Evolutionary conservation across 257 asterid genomes (phyloP).

Genomic region (Salvia hispanica): DNA sequence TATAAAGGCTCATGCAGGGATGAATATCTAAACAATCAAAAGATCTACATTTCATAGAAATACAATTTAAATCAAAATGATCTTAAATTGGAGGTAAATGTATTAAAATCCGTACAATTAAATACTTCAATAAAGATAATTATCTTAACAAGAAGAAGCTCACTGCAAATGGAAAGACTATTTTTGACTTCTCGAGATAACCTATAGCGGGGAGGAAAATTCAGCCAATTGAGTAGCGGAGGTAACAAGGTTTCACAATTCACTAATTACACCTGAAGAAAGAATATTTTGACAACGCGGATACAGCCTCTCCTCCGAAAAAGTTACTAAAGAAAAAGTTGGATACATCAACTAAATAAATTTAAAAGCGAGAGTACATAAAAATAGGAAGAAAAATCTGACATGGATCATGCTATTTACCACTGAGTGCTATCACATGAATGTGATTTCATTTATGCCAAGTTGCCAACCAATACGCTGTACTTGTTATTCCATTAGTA

Average conservation of each 20-base stretch:
- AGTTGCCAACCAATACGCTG: no score
- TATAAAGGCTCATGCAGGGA: no score
- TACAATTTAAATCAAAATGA: neutral
- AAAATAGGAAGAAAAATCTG: neutral
- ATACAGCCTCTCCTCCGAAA: no score
- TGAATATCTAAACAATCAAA: neutral
- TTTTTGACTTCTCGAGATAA: slow-evolving; percentile 5
- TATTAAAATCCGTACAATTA: neutral
- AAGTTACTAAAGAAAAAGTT: neutral
- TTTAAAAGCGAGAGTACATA: neutral
- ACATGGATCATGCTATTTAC: neutral
- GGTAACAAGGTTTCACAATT: neutral
- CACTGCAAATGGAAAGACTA: neutral
- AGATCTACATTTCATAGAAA: neutral
- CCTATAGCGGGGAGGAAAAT: neutral
- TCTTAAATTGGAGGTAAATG: neutral
- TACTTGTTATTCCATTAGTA: neutral
- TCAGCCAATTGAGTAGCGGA: neutral
- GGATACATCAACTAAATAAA: neutral
- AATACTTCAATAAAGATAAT: slow-evolving; percentile 16
- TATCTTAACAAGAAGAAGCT: slow-evolving; percentile 12
- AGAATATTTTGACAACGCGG: neutral
- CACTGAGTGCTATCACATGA: slow-evolving; percentile 3
- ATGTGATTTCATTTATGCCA: no score
- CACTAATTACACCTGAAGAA: neutral